These are phyloP conservation scores for Albatrellus ellisii DNA, from an alignment of 768 basidiomycete species.

Conservation along the genomic window DNA sequence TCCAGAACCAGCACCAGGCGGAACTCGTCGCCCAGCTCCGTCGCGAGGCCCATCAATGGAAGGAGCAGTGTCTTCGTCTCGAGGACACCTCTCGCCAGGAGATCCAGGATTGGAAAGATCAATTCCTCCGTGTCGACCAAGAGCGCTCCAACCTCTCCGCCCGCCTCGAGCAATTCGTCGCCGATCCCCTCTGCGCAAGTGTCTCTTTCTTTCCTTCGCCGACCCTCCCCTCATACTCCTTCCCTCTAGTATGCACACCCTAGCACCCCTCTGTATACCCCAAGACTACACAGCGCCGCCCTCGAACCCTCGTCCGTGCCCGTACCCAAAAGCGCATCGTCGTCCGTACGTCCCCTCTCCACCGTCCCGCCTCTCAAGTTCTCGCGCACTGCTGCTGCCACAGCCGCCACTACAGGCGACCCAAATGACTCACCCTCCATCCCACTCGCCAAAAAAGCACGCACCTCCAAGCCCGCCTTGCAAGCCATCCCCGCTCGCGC, in stretches of 20 bases:
- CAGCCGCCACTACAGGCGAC: constrained; percentile 15
- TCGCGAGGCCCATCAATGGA: constrained; percentile 59
- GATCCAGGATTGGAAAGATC: constrained; percentile 67
- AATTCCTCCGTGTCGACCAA: constrained; percentile 61
- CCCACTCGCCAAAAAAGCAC: constrained; percentile 5
- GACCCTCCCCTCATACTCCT: too few species aligned
- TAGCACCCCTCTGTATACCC: too few species aligned
- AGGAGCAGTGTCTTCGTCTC: constrained; percentile 42
- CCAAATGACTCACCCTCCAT: constrained; percentile 8
- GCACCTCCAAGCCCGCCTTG: too few species aligned
- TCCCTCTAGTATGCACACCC: too few species aligned
- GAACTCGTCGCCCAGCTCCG: constrained; percentile 50
- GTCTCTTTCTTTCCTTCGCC: too few species aligned
- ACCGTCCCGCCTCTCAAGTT: not conserved
- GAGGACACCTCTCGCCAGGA: constrained; percentile 33
- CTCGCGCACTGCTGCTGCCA: constrained; percentile 1
- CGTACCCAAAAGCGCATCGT: too few species aligned
- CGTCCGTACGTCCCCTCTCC: not conserved
- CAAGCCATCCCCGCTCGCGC: too few species aligned
- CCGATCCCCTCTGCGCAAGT: not conserved
- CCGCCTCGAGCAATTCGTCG: constrained; percentile 43
- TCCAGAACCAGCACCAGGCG: constrained; percentile 42
- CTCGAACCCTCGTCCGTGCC: too few species aligned
- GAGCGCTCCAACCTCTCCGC: constrained; percentile 47
- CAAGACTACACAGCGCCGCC: too few species aligned